Percentiles rank a stretch among this genome's conserved stretches.
These are phyloP conservation scores for Chlamydomonas sp. DNA, from an alignment of 139 green algal species.

Conservation along the genomic window DNA sequence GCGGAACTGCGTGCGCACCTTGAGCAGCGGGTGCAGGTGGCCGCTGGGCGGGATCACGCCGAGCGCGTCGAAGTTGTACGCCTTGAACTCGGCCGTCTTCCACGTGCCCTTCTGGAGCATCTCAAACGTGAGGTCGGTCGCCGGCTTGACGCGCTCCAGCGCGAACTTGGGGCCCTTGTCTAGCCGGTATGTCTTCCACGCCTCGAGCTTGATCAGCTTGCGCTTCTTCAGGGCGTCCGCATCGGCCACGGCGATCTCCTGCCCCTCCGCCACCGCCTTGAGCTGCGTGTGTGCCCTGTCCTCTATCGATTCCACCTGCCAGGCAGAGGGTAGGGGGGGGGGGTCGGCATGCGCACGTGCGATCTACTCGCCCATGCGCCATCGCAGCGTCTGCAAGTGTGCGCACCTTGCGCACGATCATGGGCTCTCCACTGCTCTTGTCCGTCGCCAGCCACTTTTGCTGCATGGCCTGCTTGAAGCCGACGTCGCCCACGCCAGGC, in stretches of 20 bases:
- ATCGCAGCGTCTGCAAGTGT: neutral
- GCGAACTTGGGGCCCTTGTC: constrained; percentile 91
- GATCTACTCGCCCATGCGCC: neutral
- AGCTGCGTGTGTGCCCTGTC: constrained; percentile 53
- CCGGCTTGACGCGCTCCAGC: constrained; percentile 78
- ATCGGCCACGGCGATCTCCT: constrained; percentile 45
- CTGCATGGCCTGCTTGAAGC: constrained; percentile 92
- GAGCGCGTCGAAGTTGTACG: constrained; percentile 93
- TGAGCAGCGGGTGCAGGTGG: constrained; percentile 94
- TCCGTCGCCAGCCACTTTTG: constrained; percentile 50
- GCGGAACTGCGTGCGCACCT: constrained; percentile 87
- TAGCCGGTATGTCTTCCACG: constrained; percentile 79
- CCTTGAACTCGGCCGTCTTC: constrained; percentile 85
- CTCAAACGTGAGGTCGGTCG: constrained; percentile 90
- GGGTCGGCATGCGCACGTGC: neutral
- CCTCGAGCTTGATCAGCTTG: constrained; percentile 65
- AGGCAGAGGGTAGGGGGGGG: neutral
- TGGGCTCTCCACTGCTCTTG: constrained; percentile 34
- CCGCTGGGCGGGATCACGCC: constrained; percentile 59
- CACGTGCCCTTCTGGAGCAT: constrained; percentile 89
- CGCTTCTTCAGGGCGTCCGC: constrained; percentile 64
- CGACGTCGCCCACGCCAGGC: constrained; percentile 65
- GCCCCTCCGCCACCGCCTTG: constrained; percentile 31
- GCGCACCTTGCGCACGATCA: constrained; percentile 43
- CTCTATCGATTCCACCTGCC: constrained; percentile 49